Percentiles rank a stretch among this genome's conserved stretches.
phyloP scores from a whole-genome alignment of 2,329 filamentous ascomycete genomes.

The Periconia sp. region DNA sequence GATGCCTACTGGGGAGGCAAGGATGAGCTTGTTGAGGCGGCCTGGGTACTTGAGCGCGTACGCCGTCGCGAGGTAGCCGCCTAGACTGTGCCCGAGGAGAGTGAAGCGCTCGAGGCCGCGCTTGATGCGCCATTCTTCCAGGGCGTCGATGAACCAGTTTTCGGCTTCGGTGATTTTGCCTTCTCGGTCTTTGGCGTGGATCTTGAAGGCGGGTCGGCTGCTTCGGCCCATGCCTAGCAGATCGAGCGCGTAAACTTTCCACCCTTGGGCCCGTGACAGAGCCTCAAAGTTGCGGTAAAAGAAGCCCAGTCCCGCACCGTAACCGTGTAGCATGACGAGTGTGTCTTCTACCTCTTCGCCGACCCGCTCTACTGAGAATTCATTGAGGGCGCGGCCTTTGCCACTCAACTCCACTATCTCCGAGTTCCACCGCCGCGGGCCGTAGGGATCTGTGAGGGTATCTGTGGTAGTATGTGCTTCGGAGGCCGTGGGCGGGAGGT shows the following conservation, averaged over 20 bases:
- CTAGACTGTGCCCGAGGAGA: conserved; percentile 86
- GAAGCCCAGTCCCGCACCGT: conserved; percentile 93
- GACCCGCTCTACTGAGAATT: conserved; percentile 84
- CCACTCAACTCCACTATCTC: conserved; percentile 82
- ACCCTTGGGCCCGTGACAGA: conserved; percentile 74
- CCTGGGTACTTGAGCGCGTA: conserved; percentile 97
- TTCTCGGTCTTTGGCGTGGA: conserved; percentile 78
- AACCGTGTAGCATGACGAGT: conserved; percentile 94
- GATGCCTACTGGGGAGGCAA: conserved; percentile 91
- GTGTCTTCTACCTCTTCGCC: conserved; percentile 81
- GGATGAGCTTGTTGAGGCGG: conserved; percentile 89
- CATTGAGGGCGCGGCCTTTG: conserved; percentile 85
- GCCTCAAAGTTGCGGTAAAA: conserved; percentile 98
- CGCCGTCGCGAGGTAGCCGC: conserved; percentile 91
- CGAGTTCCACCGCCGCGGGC: conserved; percentile 82
- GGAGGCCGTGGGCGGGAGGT: conserved; percentile 40
- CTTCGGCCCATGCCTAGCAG: conserved; percentile 94
- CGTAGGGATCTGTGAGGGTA: conserved; percentile 70
- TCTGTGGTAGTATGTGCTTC: conserved; percentile 51
- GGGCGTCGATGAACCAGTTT: conserved; percentile 90
- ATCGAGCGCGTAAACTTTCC: conserved; percentile 92
- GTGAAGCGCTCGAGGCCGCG: conserved; percentile 92
- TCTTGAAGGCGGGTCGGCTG: conserved; percentile 77
- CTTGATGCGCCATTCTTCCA: conserved; percentile 92
- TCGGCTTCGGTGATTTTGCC: conserved; percentile 87